Base-by-base conservation (phyloP, 78 protist genomes). In the Trichosphaerium sp. region DNA sequence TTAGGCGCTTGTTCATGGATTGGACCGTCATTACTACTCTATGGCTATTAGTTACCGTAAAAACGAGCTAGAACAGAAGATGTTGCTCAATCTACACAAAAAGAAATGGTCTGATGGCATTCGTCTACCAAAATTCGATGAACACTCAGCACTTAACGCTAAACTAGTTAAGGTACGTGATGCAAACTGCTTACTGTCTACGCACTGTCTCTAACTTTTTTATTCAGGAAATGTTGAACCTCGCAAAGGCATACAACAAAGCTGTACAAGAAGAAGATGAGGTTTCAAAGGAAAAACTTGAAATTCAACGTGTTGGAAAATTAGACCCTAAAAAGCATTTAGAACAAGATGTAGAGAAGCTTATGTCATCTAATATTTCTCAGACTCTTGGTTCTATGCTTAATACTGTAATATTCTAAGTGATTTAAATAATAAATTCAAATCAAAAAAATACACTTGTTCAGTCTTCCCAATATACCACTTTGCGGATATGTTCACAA, bases 31-130 rank as follows among this genome's bases (percentile, higher is more conserved):
- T 80, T 98, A 98, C 90, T 98, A 98, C 71, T 84, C 91, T 31
- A 85, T 98, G 58, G 74, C 94, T 23, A 93, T 95, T 56, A 69
- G 70, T 48, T 95, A 92, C 75, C 79, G 99, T 18, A 97, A 97
- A 88, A 97, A 91, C 66, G 98, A 91, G 68, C 84, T 94, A 21
- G 99, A 98, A 58, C 88, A 88, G 72, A 80, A 93, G 74, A 93
- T 96, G 99, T 84, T 94, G 34, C 35, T 93, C 65, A 88, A 87
- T 54, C 77, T 95, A 52, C 85, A 92, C 77, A 85, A 88, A 71
- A 90, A 82, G 74, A 85, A 85, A 48, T 93, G 94, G 94, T 84
- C 90, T 18, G 95, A 86, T n/a, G 98, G 98, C 14, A 67, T 97
- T 40, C 29, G 37, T 47, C 49, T 94, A 5, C 67, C 49, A 21